A percentile compares a stretch with the other conserved stretches of the same genome.
Conservation (phyloP, 225 moss, liverwort and hornwort species). For the Neckera pumila region DNA sequence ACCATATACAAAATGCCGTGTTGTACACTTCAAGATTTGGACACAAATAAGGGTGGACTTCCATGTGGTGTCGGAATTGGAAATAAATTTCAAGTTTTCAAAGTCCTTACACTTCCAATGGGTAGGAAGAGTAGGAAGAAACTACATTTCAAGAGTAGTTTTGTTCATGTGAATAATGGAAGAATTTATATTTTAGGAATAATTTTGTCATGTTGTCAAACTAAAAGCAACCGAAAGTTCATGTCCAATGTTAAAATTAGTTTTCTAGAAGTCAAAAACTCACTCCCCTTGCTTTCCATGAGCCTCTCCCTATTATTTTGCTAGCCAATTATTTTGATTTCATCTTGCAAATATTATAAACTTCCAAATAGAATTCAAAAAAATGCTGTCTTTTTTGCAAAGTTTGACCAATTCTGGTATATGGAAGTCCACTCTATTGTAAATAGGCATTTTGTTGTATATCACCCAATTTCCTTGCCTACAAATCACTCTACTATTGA, state of each 20-base stretch:
- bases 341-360: background rate
- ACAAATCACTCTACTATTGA: fast-evolving
- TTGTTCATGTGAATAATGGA: background rate
- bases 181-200: too few relatives aligned
- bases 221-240: background rate
- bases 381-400: background rate
- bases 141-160: background rate
- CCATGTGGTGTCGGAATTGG: fast-evolving
- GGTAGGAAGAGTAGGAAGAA: background rate
- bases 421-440: background rate
- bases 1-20: background rate
- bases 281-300: fast-evolving
- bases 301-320: background rate
- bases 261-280: fast-evolving
- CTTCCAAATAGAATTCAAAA: background rate
- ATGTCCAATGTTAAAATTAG: background rate
- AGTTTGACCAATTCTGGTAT: fast-evolving
- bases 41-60: background rate
- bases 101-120: background rate
- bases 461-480: background rate
- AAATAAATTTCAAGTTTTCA: background rate
- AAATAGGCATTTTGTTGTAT: fast-evolving
- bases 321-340: background rate
- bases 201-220: background rate
- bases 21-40: background rate